Base-by-base conservation (phyloP, 768 basidiomycete genomes). In the Leucocoprinus sp. region DNA sequence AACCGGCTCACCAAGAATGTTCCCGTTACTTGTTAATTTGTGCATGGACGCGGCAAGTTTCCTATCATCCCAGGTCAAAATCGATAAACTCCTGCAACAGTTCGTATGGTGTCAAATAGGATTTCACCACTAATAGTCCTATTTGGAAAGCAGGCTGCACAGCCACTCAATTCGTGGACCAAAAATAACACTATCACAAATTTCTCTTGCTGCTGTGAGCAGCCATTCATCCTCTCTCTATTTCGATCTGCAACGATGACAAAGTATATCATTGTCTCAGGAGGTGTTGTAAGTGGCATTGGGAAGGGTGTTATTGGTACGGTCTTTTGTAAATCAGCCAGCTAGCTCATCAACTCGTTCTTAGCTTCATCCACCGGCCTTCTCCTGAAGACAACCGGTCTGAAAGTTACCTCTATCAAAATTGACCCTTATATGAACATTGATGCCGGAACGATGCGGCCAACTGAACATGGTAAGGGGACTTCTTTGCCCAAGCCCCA, bases 371-470 rank as follows among this genome's bases (percentile, higher is more conserved):
- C 93, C 40, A 97, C 95, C 4, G 95, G 95, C 49, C 71, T 98
- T 42, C 76, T 98, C 42, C 74, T 99, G 61, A 97, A 97, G 68
- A 97, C 90, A 35, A 81, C 84, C 28, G 95, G 95, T 37, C 74
- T 96, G 50, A 96, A 93, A 69, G 95, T 97, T 55, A 99, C 95
- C 6, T 89, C 95, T 8, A 97, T 99, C 74, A 99, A 99, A 69
- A 98, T 99, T 57, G 95, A 99, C 62, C 95, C 95, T 11, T 99
- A 99, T 57, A 98, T 99, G 95, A 99, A 99, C 68, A 97, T 99
- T 56, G 95, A 99, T 74, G 95, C 95, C 18, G 95, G 95, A 27
- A 98, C 95, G 15, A 99, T 99, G 95, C 75, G 91, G 40, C 95
- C 95, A 11, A 95, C 93, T 12, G 95, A 99, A 64, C 95, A 99